phyloP scores from a whole-genome alignment of 2,329 filamentous ascomycete genomes.

The Gliomastix tumulicola region DNA sequence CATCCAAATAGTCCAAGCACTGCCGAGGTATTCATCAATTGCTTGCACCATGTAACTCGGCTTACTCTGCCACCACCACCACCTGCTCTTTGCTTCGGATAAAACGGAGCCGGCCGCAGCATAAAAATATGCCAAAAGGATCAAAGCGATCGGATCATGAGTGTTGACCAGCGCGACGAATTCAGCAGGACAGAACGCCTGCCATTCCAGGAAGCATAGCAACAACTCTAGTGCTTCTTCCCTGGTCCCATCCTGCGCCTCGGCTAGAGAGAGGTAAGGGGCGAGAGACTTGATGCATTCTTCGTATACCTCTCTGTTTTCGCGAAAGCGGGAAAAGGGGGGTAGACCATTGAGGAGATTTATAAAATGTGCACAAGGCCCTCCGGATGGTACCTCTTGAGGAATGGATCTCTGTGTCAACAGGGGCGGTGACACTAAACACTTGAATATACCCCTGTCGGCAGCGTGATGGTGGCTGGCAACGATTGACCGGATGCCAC shows the following conservation, averaged over 20 bases:
- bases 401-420: background rate
- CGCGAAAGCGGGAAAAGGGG: background rate
- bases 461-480: background rate
- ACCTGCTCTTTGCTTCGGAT: background rate
- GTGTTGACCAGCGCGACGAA: background rate
- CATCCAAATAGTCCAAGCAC: background rate
- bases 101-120: background rate
- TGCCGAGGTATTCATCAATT: background rate
- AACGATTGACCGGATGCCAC: background rate
- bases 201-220: background rate
- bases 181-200: background rate
- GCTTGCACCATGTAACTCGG: background rate
- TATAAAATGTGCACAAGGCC: background rate
- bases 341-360: background rate
- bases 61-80: background rate
- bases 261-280: background rate
- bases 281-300: background rate
- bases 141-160: background rate
- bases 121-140: background rate
- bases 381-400: background rate
- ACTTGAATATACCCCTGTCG: background rate
- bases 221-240: background rate
- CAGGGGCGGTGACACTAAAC: background rate
- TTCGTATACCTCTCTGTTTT: constrained; percentile 1
- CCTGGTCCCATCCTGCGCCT: background rate